Conservation (phyloP, 495 filamentous ascomycete genomes). For the Amorphotheca resinae region DNA sequence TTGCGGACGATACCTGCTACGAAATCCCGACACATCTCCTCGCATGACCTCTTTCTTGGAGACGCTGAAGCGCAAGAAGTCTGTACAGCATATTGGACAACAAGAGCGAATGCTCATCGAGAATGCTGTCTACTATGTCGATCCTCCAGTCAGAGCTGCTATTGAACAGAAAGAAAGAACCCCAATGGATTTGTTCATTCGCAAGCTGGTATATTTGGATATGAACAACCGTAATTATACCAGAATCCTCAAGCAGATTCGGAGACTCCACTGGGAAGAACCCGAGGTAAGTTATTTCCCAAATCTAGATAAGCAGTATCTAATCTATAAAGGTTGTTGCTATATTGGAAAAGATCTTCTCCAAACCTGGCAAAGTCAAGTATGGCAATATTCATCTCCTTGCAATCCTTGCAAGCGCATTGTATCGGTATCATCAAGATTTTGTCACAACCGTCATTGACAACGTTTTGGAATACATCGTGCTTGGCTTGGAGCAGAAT, state of each 20-base stretch:
- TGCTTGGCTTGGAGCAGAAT: conserved; percentile 80
- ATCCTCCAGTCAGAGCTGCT: conserved; percentile 83
- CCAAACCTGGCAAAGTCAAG: conserved; percentile 92
- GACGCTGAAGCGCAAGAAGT: conserved; percentile 90
- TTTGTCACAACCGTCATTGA: conserved; percentile 85
- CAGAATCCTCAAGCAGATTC: conserved; percentile 82
- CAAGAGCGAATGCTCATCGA: conserved; percentile 97
- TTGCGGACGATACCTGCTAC: conserved; percentile 86
- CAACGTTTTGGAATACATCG: conserved; percentile 78
- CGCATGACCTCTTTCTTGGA: conserved; percentile 90
- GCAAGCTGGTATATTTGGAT: conserved; percentile 82
- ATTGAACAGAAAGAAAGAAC: conserved; percentile 95
- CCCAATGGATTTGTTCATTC: conserved; percentile 82
- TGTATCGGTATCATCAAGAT: conserved; percentile 83
- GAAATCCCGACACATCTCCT: conserved; percentile 86
- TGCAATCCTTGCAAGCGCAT: conserved; percentile 75
- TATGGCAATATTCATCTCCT: conserved; percentile 95
- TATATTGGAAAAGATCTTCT: conserved; percentile 82
- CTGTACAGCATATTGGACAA: conserved; percentile 84
- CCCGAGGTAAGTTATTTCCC: conserved; percentile 43
- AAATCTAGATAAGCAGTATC: neutral
- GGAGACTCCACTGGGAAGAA: conserved; percentile 96
- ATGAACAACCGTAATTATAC: conserved; percentile 90
- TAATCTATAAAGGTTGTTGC: conserved; percentile 43
- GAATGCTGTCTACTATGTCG: conserved; percentile 96